Base-by-base conservation (phyloP, 2,329 filamentous ascomycete species). In the Elsinoe arachidis region DNA sequence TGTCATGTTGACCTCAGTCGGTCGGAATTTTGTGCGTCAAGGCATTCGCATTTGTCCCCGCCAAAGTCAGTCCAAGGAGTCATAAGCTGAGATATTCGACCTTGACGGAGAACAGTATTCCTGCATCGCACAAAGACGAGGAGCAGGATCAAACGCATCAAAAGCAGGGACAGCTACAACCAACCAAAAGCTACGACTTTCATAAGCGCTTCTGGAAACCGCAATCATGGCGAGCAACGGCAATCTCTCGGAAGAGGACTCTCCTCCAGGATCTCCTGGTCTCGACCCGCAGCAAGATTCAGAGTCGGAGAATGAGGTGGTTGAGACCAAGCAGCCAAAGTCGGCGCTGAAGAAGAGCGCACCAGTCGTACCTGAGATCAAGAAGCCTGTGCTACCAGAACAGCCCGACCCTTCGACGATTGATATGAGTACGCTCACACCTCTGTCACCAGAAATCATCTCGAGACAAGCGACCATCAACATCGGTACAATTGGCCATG, bases 401-500 rank as follows among this genome's bases (percentile, higher is more conserved):
- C 93, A 99, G 78, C 95, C 93, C 64, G 88, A 99, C 65, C 90
- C 93, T 67, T 84, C 87, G 72, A 86, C 90, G 66, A 82, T 99
- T 69, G 89, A 97, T 69, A 81, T 96, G 68, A 81, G 83, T 64
- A 83, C 76, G 55, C 79, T 99, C 66, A 89, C 81, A 64, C 92
- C 93, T 58, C 79, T 96, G 66, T 95, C 92, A 14, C 90, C 91
- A 64, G 92, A 97, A 73, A 97, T 99, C 71, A 99, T 99, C 70
- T 90, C 90, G 61, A 84, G 93, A 68, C 93, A 99, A 81, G 93
- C 93, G 57, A 99, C 59, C 21, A 96, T 97, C 80, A 97, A 97
- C 77, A 96, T 97, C 67, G 93, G 92, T 63, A 96, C 93, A 61
- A 97, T 99, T 74, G 92, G 92, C 58, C 93, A 97, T 74, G 92